Conservation (phyloP, 2,329 filamentous ascomycete genomes). For the Cordyceps pruinosa region DNA sequence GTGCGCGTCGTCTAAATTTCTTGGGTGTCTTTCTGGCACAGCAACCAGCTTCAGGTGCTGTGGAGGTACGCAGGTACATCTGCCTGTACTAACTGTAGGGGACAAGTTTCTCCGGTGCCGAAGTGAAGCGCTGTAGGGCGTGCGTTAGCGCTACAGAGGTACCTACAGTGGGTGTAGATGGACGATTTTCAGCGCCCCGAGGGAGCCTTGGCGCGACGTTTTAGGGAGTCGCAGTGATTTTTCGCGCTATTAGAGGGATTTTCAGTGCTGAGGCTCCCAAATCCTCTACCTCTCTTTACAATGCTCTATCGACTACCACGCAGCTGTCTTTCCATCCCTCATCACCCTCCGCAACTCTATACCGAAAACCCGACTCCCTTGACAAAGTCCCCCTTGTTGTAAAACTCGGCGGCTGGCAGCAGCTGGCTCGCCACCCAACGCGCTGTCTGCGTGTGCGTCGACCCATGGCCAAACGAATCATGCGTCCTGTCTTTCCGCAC, state of each 20-base stretch:
- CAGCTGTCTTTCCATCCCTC: no score
- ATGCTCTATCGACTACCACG: no score
- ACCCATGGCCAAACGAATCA: constrained; percentile 50
- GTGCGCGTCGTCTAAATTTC: constrained; percentile 8
- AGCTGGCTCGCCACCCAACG: constrained; percentile 51
- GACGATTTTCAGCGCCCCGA: no score
- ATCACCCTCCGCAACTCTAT: no score
- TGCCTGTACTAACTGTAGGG: background rate
- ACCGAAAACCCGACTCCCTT: constrained; percentile 35
- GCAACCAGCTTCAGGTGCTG: constrained; percentile 7
- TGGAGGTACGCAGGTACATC: background rate
- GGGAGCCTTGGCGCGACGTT: no score
- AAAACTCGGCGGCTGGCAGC: constrained; percentile 42
- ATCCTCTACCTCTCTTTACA: no score
- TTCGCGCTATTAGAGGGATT: no score
- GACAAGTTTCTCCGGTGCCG: constrained; percentile 9
- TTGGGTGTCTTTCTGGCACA: constrained; percentile 12
- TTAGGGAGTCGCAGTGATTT: no score
- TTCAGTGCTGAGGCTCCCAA: no score
- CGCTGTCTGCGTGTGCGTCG: constrained; percentile 51
- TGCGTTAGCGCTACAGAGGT: no score
- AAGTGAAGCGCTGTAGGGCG: no score
- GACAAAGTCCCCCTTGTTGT: constrained; percentile 43
- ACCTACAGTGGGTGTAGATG: no score
- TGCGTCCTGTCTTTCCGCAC: constrained; percentile 37